Base-by-base conservation (phyloP, 1,284 basidiomycete genomes). In the Fomitopsis betulina region DNA sequence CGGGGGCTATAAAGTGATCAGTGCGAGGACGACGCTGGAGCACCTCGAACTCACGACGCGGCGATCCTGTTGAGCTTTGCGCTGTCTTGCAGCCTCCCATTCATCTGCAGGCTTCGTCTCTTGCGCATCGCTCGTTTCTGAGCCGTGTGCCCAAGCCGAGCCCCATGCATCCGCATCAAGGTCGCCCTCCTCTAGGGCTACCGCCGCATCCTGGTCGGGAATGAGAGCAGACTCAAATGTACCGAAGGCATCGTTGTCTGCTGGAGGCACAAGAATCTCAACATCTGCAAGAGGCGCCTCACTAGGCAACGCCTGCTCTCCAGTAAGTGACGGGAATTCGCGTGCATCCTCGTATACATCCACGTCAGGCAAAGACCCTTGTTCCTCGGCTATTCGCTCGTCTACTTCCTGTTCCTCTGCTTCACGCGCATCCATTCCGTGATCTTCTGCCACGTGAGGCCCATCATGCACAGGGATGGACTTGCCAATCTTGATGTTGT, bases 51-150 rank as follows among this genome's bases (percentile, higher is more conserved):
- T 71, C 71, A 89, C 89, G 68, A 89, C 82, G 68, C 79, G 76
- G 52, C 76, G 77, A 67, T 89, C 82, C 65, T 82, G 76, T 60
- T 76, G 79, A 60, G 80, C 80, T 64, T 87, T 86, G 62, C 79
- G 74, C 64, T 74, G 75, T 61, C 75, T 79, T 5, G 87, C 86
- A n/a, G 71, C 65, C 63, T 86, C 85, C 88, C 89, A 90, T 70
- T 87, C 85, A 65, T 90, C 87, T 6, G 72, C 65, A 1, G 63
- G 61, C 6, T 60, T 68, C 2, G 64, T 62, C n/a, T 62, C 61
- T 45, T 66, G 62, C 21, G 63, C 58, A 8, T 58, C 58, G 10
- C 60, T 54, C 37, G 56, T 56, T 9, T 59, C 42, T 6, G 63
- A 60, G 19, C 38, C 54, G 43, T 58, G 63, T 3, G 60, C 65